Base-by-base conservation (phyloP, 139 green algal species). In the Chlamydomonas sphaeroides region DNA sequence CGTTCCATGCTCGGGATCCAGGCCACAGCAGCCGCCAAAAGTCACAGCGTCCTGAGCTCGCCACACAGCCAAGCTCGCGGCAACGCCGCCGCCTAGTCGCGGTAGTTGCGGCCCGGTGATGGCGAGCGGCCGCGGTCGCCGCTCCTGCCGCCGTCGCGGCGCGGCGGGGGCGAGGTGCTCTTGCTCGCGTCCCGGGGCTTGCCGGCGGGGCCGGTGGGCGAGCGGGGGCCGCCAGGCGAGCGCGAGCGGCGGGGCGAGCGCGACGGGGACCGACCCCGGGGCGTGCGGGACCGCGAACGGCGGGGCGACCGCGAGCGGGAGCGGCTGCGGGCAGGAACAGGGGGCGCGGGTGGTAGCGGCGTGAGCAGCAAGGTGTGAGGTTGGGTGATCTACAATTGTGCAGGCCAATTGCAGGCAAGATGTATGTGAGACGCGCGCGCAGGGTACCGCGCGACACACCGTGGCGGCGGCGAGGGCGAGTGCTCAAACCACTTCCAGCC, bases 401-500 rank as follows among this genome's bases (percentile, higher is more conserved):
- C n/a, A n/a, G n/a, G n/a, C n/a, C n/a, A n/a, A n/a, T n/a, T n/a
- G n/a, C n/a, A n/a, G n/a, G n/a, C n/a, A n/a, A n/a, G n/a, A n/a
- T n/a, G n/a, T n/a, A n/a, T n/a, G n/a, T n/a, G n/a, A n/a, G n/a
- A n/a, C n/a, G n/a, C n/a, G n/a, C n/a, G n/a, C n/a, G n/a, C n/a
- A n/a, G n/a, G n/a, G n/a, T n/a, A n/a, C n/a, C n/a, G n/a, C n/a
- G n/a, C n/a, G n/a, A n/a, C n/a, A n/a, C n/a, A n/a, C n/a, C n/a
- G n/a, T n/a, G n/a, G 36, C 8, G 38, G 33, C 1, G 45, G 56
- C 3, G 32, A 83, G 3, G 85, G 87, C 21, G 79, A 83, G 36
- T 85, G 53, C 62, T 91, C 88, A 23, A 73, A 88, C 88, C 88
- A 94, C 39, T 89, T 88, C 91, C 90, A 94, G 35, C 78, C 88